Conservation (phyloP, 2,329 filamentous ascomycete species). For the Diplocarpon rosae region DNA sequence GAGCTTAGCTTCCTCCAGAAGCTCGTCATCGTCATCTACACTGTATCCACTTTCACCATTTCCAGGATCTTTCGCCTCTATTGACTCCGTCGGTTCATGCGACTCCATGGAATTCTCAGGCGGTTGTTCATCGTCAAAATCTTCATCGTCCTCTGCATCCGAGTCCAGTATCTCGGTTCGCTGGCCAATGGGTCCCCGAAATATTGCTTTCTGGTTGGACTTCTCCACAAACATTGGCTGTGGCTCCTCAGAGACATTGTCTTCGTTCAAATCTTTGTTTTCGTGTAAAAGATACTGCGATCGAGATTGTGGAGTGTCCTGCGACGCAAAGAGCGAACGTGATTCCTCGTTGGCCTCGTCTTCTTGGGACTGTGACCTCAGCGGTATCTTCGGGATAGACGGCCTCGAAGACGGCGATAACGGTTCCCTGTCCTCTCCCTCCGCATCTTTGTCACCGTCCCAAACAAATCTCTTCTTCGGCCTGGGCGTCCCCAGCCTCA, state of each 20-base stretch:
- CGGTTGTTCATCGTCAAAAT: background rate
- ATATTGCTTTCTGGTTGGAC: background rate
- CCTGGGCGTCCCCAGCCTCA: background rate
- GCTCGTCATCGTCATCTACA: background rate
- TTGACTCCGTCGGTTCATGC: no score
- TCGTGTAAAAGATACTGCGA: no score
- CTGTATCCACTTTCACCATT: background rate
- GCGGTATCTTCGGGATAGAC: background rate
- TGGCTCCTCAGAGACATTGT: background rate
- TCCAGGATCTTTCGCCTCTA: no score
- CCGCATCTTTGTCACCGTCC: background rate
- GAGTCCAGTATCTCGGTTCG: slow-evolving; percentile 24
- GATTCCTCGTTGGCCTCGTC: background rate
- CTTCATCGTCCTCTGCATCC: slow-evolving; percentile 18
- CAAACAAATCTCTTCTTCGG: background rate
- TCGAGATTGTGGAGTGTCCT: no score
- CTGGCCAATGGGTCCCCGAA: background rate
- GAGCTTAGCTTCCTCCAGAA: no score
- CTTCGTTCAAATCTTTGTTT: background rate
- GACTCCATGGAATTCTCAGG: background rate
- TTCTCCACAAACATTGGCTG: background rate
- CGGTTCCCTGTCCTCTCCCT: background rate
- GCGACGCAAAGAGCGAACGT: no score
- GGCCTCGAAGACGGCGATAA: background rate
- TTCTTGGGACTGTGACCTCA: background rate